phyloP scores from a whole-genome alignment of 2,329 filamentous ascomycete genomes.

The Proliferodiscus dingleyae region DNA sequence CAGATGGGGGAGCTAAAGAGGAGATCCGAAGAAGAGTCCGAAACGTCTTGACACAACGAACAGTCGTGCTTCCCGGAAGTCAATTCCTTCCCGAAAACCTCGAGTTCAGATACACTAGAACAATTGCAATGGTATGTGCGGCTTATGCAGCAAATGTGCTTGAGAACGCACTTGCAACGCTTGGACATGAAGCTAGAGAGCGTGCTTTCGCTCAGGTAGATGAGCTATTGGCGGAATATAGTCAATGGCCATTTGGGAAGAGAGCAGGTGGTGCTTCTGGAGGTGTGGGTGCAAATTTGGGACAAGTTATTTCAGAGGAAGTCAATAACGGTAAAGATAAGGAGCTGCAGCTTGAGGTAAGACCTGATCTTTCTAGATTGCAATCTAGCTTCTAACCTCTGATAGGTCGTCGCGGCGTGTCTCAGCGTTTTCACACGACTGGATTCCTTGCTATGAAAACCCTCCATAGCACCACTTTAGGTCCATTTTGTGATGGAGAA shows the following conservation, averaged over 20 bases:
- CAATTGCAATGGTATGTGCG: slow-evolving; percentile 93
- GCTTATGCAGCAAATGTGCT: slow-evolving; percentile 97
- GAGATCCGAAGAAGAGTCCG: slow-evolving; percentile 91
- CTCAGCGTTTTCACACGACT: slow-evolving; percentile 96
- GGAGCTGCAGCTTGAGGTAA: slow-evolving; percentile 91
- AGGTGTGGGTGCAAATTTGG: slow-evolving; percentile 88
- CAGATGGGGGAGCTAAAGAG: slow-evolving; percentile 93
- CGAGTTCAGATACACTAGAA: slow-evolving; percentile 89
- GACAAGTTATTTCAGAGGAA: slow-evolving; percentile 82
- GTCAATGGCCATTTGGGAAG: slow-evolving; percentile 92
- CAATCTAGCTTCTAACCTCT: slow-evolving; percentile 10
- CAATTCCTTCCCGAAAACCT: slow-evolving; percentile 91
- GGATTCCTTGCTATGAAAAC: slow-evolving; percentile 85
- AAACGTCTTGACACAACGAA: slow-evolving; percentile 88
- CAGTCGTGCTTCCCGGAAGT: slow-evolving; percentile 79
- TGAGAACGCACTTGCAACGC: slow-evolving; percentile 90
- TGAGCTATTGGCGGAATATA: slow-evolving; percentile 91
- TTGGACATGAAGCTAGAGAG: slow-evolving; percentile 91
- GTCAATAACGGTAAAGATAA: slow-evolving; percentile 82
- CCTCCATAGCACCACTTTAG: background rate
- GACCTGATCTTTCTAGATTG: slow-evolving; percentile 35
- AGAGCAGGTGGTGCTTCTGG: slow-evolving; percentile 66
- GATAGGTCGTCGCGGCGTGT: slow-evolving; percentile 78
- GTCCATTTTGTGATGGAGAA: no score
- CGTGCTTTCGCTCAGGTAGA: slow-evolving; percentile 95